Base-by-base conservation (phyloP, 345 rosid species). In the Populus simonii region DNA sequence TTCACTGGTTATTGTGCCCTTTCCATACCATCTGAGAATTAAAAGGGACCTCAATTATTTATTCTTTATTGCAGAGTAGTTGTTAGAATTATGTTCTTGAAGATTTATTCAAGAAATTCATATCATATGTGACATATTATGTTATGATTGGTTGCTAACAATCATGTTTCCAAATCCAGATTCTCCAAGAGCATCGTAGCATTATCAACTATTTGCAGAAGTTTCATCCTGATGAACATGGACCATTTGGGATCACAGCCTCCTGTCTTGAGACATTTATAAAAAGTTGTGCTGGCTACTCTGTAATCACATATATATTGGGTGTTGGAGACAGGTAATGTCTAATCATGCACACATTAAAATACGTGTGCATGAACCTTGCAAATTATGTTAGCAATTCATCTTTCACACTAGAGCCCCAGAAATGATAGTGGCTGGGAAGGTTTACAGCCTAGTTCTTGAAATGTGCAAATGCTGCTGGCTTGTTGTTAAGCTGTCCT, bases 241-340 rank as follows among this genome's bases (percentile, higher is more conserved):
- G 93, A 10, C 97, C 97, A 69, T 96, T 93, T 53, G 98, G 99
- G 75, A 91, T 96, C 79, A 96, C 98, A 47, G 93, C 98, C 51
- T 85, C 90, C 70, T 96, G 99, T 81, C 99, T 92, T 12, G 98
- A 93, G 75, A 96, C 99, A 49, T 96, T 96, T 74, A 96, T 96
- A 77, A 96, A 93, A 85, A 96, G 98, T 80, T 96, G 99, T 80
- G 99, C 99, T 20, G 98, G 98, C 76, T 92, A 96, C 87, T 96
- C 98, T 66, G 99, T 93, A 78, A 96, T 93, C 84, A 96, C 99
- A 47, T 93, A 96, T 77, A 93, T 96, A 76, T 84, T 96, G 71
- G 99, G 99, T n/a, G 88, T 96, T 78, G 98, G 99, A 87, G 99
- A 96, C 89, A 90, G 99, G 99, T 93, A 79, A 79, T 75, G 36